A percentile compares a stretch with the other conserved stretches of the same genome.
Conservation (phyloP, 2,329 filamentous ascomycete species). For the Dryadomyces sulphureus region DNA sequence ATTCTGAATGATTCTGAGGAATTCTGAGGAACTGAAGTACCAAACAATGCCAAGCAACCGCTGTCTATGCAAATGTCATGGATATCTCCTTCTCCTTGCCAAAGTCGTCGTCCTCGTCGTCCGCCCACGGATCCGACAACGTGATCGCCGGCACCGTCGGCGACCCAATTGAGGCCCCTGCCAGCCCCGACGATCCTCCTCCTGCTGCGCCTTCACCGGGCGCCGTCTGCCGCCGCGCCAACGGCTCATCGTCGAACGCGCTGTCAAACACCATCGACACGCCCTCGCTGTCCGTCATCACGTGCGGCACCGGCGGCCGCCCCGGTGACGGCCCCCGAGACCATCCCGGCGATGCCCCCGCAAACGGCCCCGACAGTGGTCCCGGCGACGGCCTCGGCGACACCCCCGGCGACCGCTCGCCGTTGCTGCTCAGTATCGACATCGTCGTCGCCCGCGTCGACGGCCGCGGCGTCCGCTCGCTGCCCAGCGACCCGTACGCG, state of each 20-base stretch:
- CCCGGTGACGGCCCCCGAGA: too few relatives aligned
- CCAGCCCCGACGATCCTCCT: slow-evolving; percentile 5
- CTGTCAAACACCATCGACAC: slow-evolving; percentile 62
- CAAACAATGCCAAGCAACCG: too few relatives aligned
- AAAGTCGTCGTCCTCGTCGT: slow-evolving; percentile 48
- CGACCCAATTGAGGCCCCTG: slow-evolving; percentile 10
- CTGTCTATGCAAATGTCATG: slow-evolving; percentile 74
- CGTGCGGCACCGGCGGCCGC: slow-evolving; percentile 4
- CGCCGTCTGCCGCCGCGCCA: slow-evolving; percentile 8
- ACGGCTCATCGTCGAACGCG: slow-evolving; percentile 29
- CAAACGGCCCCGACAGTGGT: too few relatives aligned
- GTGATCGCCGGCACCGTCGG: slow-evolving; percentile 35
- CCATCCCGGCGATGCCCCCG: too few relatives aligned
- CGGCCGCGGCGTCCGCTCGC: slow-evolving; percentile 14
- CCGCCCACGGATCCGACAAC: slow-evolving; percentile 54
- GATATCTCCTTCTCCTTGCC: slow-evolving; percentile 60
- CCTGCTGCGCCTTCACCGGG: slow-evolving; percentile 17
- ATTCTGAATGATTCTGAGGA: too few relatives aligned
- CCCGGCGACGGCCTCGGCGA: background rate
- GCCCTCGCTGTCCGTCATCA: slow-evolving; percentile 27
- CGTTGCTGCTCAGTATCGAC: background rate
- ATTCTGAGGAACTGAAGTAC: too few relatives aligned
- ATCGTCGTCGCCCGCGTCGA: background rate
- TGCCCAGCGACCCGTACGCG: slow-evolving; percentile 10
- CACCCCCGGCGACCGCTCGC: background rate